Conservation (phyloP, 148 eudicot species). For the Vaccinium corymbosum region DNA sequence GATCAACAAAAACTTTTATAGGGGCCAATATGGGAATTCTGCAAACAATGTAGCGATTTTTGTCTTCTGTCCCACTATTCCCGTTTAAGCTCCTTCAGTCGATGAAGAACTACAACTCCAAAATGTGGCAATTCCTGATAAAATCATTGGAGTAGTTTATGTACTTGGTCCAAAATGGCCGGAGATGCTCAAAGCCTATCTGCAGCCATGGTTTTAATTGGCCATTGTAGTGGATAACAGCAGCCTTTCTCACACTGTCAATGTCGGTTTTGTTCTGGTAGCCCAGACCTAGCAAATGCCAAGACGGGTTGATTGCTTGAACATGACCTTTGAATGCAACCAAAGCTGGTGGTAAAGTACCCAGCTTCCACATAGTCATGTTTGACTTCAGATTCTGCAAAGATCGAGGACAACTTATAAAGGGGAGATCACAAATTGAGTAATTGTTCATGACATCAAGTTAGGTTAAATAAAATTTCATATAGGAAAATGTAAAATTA, state of each 20-base stretch:
- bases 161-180: slow-evolving; percentile 96
- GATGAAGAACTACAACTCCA: slow-evolving; percentile 56
- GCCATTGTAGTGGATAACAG: slow-evolving; percentile 98
- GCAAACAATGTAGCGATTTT: slow-evolving; percentile 23
- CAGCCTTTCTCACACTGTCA: slow-evolving; percentile 75
- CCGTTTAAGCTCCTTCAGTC: slow-evolving; percentile 26
- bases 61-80: slow-evolving; percentile 23
- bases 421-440: neutral
- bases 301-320: slow-evolving; percentile 80
- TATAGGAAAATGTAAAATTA: neutral
- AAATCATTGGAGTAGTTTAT: slow-evolving; percentile 88
- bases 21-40: slow-evolving; percentile 28
- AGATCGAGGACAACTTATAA: neutral
- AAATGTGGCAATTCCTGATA: slow-evolving; percentile 82
- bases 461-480: neutral
- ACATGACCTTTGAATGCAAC: slow-evolving; percentile 94
- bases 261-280: slow-evolving; percentile 80
- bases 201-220: slow-evolving; percentile 97
- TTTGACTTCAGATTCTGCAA: slow-evolving; percentile 94
- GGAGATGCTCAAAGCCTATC: slow-evolving; percentile 94
- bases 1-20: slow-evolving; percentile 23
- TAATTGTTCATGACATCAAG: neutral
- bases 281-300: slow-evolving; percentile 99
- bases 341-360: slow-evolving; percentile 95
- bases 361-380: slow-evolving; percentile 94